Conservation (phyloP, 2,329 filamentous ascomycete species). For the Fonsecaea pugnacius region DNA sequence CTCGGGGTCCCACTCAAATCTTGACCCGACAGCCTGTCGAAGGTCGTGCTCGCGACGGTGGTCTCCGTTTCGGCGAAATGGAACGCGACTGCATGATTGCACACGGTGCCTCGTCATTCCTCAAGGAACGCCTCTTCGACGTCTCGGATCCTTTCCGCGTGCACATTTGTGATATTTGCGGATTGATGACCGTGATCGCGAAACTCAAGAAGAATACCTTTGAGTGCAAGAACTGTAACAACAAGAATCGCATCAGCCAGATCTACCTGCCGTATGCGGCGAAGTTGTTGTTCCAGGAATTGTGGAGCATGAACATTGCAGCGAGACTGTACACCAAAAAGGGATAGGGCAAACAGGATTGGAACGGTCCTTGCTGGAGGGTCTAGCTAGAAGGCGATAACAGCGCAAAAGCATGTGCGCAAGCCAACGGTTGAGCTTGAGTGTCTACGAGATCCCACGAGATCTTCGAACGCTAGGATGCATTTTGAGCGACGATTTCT, state of each 20-base stretch:
- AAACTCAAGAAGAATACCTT: conserved; percentile 95
- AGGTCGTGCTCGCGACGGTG: conserved; percentile 96
- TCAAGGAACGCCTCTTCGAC: conserved; percentile 96
- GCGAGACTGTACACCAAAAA: conserved; percentile 90
- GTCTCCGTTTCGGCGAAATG: conserved; percentile 99
- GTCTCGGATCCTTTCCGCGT: conserved; percentile 98
- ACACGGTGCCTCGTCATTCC: conserved; percentile 94
- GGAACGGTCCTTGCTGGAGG: not conserved
- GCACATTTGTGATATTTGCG: conserved; percentile 97
- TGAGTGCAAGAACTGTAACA: conserved; percentile 96
- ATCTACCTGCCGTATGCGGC: conserved; percentile 97
- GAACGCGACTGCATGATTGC: conserved; percentile 99
- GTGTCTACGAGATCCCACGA: not conserved
- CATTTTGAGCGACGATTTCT: conserved; percentile 6
- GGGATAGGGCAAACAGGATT: conserved; percentile 3
- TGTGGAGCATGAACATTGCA: conserved; percentile 98
- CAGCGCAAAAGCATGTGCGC: not conserved
- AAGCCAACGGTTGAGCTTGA: not conserved
- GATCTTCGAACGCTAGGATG: not conserved
- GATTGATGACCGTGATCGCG: conserved; percentile 97
- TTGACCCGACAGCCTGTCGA: conserved; percentile 96
- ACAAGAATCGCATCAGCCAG: conserved; percentile 98
- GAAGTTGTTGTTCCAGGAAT: conserved; percentile 96
- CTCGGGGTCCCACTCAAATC: conserved; percentile 94
- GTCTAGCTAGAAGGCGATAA: not conserved